These are phyloP conservation scores for Selaginella tamariscina DNA, from an alignment of 75 land plant genomes.

Conservation along the genomic window DNA sequence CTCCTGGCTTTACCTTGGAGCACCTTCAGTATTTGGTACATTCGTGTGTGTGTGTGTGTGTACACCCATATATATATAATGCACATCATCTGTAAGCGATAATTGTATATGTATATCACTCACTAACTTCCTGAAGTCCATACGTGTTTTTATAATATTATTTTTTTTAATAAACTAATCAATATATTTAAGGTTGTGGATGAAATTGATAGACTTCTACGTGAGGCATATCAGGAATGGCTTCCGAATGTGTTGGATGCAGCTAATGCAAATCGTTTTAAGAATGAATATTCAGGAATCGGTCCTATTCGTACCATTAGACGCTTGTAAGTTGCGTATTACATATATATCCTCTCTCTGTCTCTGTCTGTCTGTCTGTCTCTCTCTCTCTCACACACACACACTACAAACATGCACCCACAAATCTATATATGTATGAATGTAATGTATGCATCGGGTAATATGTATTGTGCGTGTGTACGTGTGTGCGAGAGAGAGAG, in stretches of 20 bases:
- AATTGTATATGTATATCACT: background rate
- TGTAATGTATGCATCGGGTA: too few species aligned
- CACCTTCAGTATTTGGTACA: constrained; percentile 72
- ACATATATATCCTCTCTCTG: too few species aligned
- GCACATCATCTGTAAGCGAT: background rate
- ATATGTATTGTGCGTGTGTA: too few species aligned
- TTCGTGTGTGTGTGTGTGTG: background rate
- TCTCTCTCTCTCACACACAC: too few species aligned
- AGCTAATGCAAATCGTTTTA: constrained; percentile 19
- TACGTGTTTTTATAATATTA: background rate
- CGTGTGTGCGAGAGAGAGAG: too few species aligned
- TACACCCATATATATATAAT: background rate
- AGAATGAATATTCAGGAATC: background rate
- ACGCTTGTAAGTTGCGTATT: background rate
- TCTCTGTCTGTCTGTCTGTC: too few species aligned
- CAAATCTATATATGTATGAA: too few species aligned
- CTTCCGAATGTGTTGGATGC: constrained; percentile 58
- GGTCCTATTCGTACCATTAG: background rate
- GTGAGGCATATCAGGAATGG: constrained; percentile 92
- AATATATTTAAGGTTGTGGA: constrained; percentile 60
- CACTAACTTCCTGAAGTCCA: background rate
- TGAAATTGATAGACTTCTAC: constrained; percentile 80
- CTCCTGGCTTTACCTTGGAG: constrained; percentile 74
- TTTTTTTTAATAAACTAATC: background rate
- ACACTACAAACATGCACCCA: too few species aligned